A percentile compares a stretch with the other conserved stretches of the same genome.
phyloP scores from a whole-genome alignment of 2,329 filamentous ascomycete genomes.

The Teratosphaeria epicoccoides region DNA sequence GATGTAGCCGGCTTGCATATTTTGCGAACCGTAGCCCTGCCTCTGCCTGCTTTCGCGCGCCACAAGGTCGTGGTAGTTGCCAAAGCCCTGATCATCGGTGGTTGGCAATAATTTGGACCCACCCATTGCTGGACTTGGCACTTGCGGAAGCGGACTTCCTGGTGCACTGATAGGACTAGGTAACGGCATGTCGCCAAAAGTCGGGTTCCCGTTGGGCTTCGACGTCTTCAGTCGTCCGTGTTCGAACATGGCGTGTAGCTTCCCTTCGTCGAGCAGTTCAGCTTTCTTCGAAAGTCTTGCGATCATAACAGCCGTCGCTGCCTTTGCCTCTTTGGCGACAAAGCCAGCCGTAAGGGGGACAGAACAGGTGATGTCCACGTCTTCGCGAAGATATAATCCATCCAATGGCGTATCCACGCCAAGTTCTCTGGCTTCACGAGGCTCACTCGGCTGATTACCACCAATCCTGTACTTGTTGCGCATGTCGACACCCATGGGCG shows the following conservation, averaged over 20 bases:
- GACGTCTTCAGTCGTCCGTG: conserved; percentile 52
- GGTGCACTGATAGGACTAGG: conserved; percentile 5
- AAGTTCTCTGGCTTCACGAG: conserved; percentile 51
- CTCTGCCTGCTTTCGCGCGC: conserved; percentile 6
- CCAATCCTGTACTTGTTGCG: conserved; percentile 58
- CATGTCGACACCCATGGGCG: conserved; percentile 55
- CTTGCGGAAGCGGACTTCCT: conserved; percentile 8
- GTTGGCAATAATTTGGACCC: conserved; percentile 2
- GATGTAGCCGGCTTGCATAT: conserved; percentile 19
- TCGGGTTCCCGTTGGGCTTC: conserved; percentile 30
- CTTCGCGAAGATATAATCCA: conserved; percentile 57
- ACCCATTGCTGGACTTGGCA: conserved; percentile 4
- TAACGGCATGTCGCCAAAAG: conserved; percentile 5
- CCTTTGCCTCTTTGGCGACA: conserved; percentile 56
- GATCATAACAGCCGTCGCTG: conserved; percentile 58
- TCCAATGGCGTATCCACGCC: conserved; percentile 54
- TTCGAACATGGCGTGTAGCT: conserved; percentile 57
- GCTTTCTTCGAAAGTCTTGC: conserved; percentile 60
- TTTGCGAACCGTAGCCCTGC: conserved; percentile 14
- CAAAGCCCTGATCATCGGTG: conserved; percentile 19
- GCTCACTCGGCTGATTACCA: conserved; percentile 59
- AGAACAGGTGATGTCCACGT: conserved; percentile 62
- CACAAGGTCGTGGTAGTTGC: conserved; percentile 21
- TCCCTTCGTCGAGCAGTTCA: conserved; percentile 51
- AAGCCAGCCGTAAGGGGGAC: conserved; percentile 46